A percentile compares a stretch with the other conserved stretches of the same genome.
Evolutionary conservation across 2,329 filamentous ascomycete genomes (phyloP).

Genomic region (Microdochium trichocladiopsis): DNA sequence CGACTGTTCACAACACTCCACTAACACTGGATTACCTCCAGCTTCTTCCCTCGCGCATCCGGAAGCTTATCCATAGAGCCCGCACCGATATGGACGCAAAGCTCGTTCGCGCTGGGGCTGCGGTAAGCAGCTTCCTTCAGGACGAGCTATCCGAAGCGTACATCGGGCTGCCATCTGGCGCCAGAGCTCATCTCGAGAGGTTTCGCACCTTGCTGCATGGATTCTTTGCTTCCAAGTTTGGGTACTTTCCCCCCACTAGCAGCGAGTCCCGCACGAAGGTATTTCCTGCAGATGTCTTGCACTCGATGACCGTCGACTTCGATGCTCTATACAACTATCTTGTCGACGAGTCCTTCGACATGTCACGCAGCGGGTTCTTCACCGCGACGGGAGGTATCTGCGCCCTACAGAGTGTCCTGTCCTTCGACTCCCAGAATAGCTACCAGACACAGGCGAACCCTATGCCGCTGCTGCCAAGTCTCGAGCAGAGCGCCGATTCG

Average conservation of each 20-base stretch:
- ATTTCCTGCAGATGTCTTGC: conserved; percentile 52
- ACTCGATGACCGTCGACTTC: conserved; percentile 62
- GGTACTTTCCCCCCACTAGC: conserved; percentile 61
- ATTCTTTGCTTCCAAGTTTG: conserved; percentile 61
- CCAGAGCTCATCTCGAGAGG: conserved; percentile 61
- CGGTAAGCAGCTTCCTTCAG: conserved; percentile 61
- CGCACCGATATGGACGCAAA: conserved; percentile 59
- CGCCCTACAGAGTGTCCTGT: conserved; percentile 58
- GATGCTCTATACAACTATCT: conserved; percentile 63
- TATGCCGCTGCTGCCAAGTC: conserved; percentile 58
- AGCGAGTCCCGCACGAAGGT: conserved; percentile 30
- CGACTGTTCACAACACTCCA: too few relatives aligned
- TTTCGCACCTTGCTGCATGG: conserved; percentile 63
- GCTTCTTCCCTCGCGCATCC: conserved; percentile 45
- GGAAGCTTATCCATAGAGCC: conserved; percentile 57
- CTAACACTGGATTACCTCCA: conserved; percentile 22
- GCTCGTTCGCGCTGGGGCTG: conserved; percentile 47
- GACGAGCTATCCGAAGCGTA: conserved; percentile 61
- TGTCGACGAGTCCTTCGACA: conserved; percentile 52
- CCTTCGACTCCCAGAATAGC: conserved; percentile 56
- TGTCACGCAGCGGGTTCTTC: conserved; percentile 40
- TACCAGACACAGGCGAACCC: conserved; percentile 56
- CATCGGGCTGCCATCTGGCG: conserved; percentile 54
- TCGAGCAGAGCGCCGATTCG: conserved; percentile 9
- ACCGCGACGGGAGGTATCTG: conserved; percentile 61